Conservation (phyloP, 179 eudicot species). For the Drosera spatulata region DNA sequence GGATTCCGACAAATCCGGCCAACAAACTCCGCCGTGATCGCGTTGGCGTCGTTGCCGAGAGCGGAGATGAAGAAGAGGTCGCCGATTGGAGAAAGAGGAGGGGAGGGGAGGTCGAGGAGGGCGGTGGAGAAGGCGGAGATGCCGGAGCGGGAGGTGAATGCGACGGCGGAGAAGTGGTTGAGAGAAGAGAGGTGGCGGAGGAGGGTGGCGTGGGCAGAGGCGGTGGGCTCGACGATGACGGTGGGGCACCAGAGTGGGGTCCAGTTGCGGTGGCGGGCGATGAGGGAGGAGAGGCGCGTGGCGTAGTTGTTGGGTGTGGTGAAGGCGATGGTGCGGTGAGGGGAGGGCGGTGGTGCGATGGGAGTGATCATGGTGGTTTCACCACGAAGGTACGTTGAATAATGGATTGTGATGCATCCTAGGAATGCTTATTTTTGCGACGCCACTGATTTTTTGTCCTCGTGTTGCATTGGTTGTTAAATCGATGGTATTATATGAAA, state of each 20-base stretch:
- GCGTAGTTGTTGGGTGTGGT: conserved; percentile 79
- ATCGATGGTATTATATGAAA: too few relatives aligned
- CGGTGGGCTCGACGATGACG: conserved; percentile 44
- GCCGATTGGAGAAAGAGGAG: conserved; percentile 24
- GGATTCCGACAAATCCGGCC: conserved; percentile 23
- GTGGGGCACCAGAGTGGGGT: conserved; percentile 69
- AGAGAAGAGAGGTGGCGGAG: conserved; percentile 32
- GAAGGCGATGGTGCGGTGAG: conserved; percentile 46
- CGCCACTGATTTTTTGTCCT: too few relatives aligned
- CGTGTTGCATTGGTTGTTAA: too few relatives aligned
- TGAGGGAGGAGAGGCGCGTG: conserved; percentile 38
- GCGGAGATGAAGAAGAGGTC: conserved; percentile 40
- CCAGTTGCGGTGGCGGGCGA: conserved; percentile 36
- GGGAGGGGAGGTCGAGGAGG: conserved; percentile 7
- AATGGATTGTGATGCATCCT: too few relatives aligned
- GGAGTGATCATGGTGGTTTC: too few relatives aligned
- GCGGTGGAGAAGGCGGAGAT: conserved; percentile 33
- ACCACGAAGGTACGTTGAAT: too few relatives aligned
- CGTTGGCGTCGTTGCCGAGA: conserved; percentile 63
- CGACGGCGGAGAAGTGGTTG: conserved; percentile 47
- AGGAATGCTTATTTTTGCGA: too few relatives aligned
- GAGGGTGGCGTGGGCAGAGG: conserved; percentile 29
- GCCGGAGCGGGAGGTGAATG: conserved; percentile 65
- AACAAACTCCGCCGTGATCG: conserved; percentile 26
- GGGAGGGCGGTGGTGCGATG: too few relatives aligned